Percentiles rank a stretch among this genome's conserved stretches.
phyloP scores from a whole-genome alignment of 768 basidiomycete genomes.

The Tephrocybe sp. region DNA sequence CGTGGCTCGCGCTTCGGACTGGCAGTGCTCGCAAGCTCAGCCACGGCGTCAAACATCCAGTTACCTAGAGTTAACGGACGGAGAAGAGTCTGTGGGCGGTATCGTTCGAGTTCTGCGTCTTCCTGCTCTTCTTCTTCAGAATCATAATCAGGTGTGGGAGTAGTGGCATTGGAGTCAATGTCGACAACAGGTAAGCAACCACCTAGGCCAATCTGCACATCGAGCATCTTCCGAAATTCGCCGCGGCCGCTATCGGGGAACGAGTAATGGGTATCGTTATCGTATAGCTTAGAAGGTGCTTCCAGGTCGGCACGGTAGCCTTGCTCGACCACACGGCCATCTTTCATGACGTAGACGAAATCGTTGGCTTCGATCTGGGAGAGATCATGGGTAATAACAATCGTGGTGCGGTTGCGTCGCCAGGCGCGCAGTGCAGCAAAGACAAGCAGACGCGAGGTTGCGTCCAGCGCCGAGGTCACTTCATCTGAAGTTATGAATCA shows the following conservation, averaged over 20 bases:
- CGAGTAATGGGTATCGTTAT: neutral
- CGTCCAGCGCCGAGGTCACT: conserved; percentile 82
- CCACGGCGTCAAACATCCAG: conserved; percentile 84
- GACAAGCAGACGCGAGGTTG: conserved; percentile 81
- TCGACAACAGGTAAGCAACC: conserved; percentile 48
- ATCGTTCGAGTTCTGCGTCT: conserved; percentile 23
- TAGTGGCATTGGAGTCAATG: conserved; percentile 47
- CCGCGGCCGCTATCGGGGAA: conserved; percentile 37
- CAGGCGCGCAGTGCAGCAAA: conserved; percentile 68
- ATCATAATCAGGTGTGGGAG: conserved; percentile 23
- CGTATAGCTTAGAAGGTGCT: conserved; percentile 19
- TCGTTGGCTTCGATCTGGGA: conserved; percentile 72
- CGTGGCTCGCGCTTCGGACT: conserved; percentile 12
- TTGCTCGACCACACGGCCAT: conserved; percentile 79
- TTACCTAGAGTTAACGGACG: conserved; percentile 65
- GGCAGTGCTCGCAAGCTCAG: conserved; percentile 50
- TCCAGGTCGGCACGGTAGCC: conserved; percentile 86
- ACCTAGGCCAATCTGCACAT: conserved; percentile 48
- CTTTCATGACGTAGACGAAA: conserved; percentile 90
- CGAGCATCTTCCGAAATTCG: conserved; percentile 72
- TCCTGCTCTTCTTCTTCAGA: conserved; percentile 37
- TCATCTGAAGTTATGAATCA: conserved; percentile 50
- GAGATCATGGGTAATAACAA: conserved; percentile 95
- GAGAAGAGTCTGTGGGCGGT: conserved; percentile 37
- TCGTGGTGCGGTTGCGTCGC: conserved; percentile 78